Base-by-base conservation (phyloP, 148 eudicot species). In the Diospyros kaki region DNA sequence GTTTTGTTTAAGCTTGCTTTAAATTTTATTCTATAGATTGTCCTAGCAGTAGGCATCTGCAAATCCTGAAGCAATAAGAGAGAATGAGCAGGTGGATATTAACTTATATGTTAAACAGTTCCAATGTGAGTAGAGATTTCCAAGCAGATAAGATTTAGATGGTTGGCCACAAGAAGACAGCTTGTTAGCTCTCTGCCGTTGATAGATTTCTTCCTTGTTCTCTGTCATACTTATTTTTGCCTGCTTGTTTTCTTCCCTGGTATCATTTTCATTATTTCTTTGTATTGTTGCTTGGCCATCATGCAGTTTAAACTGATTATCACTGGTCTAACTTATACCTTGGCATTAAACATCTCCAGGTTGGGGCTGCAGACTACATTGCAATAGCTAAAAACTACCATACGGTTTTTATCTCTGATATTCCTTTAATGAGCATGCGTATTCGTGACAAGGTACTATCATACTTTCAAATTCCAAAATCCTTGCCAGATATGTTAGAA, bases 361-460 rank as follows among this genome's bases (percentile, higher is more conserved):
- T 92, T 70, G 98, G 98, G 64, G 96, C 98, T 18, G 98, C 98
- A 68, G 98, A 94, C 80, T 94, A 94, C 65, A 92, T 94, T 75
- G 96, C 98, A 53, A 64, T 94, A 65, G 96, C 98, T 55, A 92
- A 88, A 73, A 86, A 86, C 74, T 92, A 83, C 82, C 98, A 94
- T 76, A 94, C 98, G 28, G 89, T 94, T 71, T 94, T 94, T 75
- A 83, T 94, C 55, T 84, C 91, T 18, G 91, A 82, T 78, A 85
- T 94, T 80, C 98, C 98, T 60, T 67, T 74, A 65, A 92, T 94
- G 98, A 94, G 98, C 69, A 94, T 92, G 97, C 94, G 92, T 52
- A 90, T 92, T 74, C 88, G 98, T 13, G 98, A 94, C 79, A 94
- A 92, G 98, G 98, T 90, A 85, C 69, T 55, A 6, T 76, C 64